A percentile compares a stretch with the other conserved stretches of the same genome.
These are phyloP conservation scores for Agroathelia rolfsii DNA, from an alignment of 1,284 basidiomycete species.

Conservation along the genomic window DNA sequence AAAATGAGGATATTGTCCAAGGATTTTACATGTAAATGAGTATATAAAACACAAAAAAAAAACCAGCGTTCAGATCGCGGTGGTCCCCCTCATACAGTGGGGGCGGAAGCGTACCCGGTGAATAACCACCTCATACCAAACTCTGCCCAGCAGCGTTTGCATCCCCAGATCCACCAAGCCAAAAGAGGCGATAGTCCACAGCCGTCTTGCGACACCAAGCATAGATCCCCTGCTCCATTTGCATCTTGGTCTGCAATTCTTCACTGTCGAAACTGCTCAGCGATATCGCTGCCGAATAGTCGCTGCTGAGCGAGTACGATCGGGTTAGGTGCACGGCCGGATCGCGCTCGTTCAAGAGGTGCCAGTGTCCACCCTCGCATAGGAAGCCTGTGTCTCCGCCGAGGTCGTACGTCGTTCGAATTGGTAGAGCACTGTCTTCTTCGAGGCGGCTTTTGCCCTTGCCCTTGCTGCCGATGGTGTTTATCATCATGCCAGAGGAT, in stretches of 20 bases:
- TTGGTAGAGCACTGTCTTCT: no score
- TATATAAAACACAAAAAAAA: no score
- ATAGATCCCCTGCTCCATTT: slow-evolving; percentile 54
- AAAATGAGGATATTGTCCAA: no score
- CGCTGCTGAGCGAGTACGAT: slow-evolving; percentile 32
- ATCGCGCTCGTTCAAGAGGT: no score
- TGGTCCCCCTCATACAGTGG: no score
- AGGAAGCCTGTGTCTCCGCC: slow-evolving; percentile 59
- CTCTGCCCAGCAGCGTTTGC: slow-evolving; percentile 21
- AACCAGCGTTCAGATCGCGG: no score
- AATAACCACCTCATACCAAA: no score
- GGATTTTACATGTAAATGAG: no score
- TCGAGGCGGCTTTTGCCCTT: slow-evolving; percentile 37
- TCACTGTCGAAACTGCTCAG: slow-evolving; percentile 36
- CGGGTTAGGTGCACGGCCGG: slow-evolving; percentile 23
- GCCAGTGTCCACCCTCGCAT: slow-evolving; percentile 61
- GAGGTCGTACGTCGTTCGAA: slow-evolving; percentile 49
- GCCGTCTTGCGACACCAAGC: slow-evolving; percentile 61
- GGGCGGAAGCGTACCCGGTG: no score
- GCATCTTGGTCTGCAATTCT: slow-evolving; percentile 33
- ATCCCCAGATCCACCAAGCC: slow-evolving; percentile 53
- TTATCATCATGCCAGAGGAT: slow-evolving; percentile 15
- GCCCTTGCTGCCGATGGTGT: slow-evolving; percentile 34
- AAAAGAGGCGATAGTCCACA: slow-evolving; percentile 68
- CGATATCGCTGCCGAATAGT: no score